These are phyloP conservation scores for Apostasia shenzhenica DNA, from an alignment of 106 monocot genomes.

Conservation along the genomic window DNA sequence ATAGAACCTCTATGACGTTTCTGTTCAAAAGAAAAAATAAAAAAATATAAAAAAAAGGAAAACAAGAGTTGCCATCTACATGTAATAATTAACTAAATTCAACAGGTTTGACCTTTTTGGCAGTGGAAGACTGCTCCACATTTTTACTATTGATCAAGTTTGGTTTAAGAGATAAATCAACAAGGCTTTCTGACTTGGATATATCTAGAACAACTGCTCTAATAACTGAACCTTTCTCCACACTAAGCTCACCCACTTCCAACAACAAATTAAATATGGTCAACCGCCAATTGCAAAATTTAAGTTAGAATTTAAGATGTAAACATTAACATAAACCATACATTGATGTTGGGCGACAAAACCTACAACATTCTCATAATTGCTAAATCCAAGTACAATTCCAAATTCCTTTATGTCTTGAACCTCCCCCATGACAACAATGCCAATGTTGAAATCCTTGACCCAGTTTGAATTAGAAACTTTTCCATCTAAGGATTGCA, in stretches of 20 bases:
- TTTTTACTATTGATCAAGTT: slow-evolving; percentile 41
- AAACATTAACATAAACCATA: slow-evolving; percentile 18
- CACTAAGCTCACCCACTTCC: slow-evolving; percentile 55
- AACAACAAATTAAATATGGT: not conserved
- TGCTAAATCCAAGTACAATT: slow-evolving; percentile 64
- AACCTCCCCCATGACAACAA: slow-evolving; percentile 66
- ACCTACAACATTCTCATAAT: slow-evolving; percentile 66
- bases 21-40: slow-evolving; percentile 19
- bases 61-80: not conserved
- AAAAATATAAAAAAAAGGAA: slow-evolving; percentile 3
- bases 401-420: slow-evolving; percentile 83
- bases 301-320: not conserved
- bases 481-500: slow-evolving; percentile 33
- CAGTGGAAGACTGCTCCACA: slow-evolving; percentile 4
- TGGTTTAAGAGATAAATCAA: slow-evolving; percentile 77
- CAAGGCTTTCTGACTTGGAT: slow-evolving; percentile 46
- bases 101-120: slow-evolving; percentile 10
- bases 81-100: too few species aligned
- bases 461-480: slow-evolving; percentile 23
- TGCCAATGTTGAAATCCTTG: slow-evolving; percentile 48
- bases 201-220: slow-evolving; percentile 72
- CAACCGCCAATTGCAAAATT: too few species aligned
- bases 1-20: slow-evolving; percentile 46
- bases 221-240: slow-evolving; percentile 52
- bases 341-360: slow-evolving; percentile 81